Evolutionary conservation across 116 monocot genomes (phyloP).

Genomic region (Dioscorea cayenensis): DNA sequence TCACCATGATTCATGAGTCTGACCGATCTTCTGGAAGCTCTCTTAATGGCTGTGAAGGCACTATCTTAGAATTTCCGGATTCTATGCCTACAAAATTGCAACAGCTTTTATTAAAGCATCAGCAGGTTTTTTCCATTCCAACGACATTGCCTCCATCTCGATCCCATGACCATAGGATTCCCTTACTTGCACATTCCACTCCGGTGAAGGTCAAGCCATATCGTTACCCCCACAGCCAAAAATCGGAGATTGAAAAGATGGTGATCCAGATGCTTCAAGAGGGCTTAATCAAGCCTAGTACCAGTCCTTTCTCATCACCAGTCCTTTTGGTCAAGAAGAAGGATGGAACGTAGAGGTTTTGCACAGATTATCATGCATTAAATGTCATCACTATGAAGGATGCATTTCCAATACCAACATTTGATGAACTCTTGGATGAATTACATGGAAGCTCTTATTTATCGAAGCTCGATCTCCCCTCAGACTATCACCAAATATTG

Average conservation of each 20-base stretch:
- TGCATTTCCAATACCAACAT: slow-evolving; percentile 5
- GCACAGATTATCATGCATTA: too few species aligned
- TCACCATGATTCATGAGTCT: too few species aligned
- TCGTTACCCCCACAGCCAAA: slow-evolving; percentile 8
- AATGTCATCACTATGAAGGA: slow-evolving; percentile 11
- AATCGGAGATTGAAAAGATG: not conserved
- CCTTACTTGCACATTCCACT: not conserved
- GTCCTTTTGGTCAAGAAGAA: too few species aligned
- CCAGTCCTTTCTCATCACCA: slow-evolving; percentile 1
- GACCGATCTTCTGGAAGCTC: too few species aligned
- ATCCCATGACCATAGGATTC: not conserved
- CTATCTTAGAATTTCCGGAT: too few species aligned
- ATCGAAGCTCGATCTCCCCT: not conserved
- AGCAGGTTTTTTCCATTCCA: too few species aligned
- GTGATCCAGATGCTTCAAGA: not conserved
- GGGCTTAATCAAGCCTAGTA: not conserved
- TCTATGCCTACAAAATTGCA: too few species aligned
- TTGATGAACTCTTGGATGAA: not conserved
- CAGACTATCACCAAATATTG: not conserved
- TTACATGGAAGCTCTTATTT: slow-evolving; percentile 3
- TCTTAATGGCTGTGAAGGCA: too few species aligned
- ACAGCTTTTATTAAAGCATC: too few species aligned
- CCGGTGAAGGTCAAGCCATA: slow-evolving; percentile 4
- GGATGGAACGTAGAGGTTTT: slow-evolving; percentile 5
- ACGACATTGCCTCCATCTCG: too few species aligned